Conservation (phyloP, 2,329 filamentous ascomycete species). For the Neonectria magnoliae region DNA sequence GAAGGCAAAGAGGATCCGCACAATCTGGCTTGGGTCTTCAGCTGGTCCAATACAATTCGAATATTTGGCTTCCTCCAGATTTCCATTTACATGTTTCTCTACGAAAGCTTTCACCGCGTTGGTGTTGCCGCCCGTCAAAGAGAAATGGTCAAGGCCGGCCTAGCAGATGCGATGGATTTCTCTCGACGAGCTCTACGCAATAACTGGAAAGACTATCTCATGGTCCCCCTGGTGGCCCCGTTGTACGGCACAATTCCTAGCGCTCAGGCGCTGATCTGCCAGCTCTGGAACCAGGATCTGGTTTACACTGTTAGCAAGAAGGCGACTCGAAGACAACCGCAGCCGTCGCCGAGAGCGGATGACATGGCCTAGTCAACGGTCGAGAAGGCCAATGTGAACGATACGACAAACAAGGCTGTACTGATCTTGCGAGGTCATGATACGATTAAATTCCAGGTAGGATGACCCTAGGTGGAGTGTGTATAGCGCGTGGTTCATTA, state of each 20-base stretch:
- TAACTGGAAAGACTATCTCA: constrained; percentile 70
- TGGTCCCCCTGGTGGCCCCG: constrained; percentile 74
- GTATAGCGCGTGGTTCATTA: constrained; percentile 5
- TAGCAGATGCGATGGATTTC: constrained; percentile 73
- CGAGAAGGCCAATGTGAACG: not conserved
- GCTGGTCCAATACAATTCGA: constrained; percentile 67
- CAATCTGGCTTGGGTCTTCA: constrained; percentile 67
- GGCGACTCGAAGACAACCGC: constrained; percentile 62
- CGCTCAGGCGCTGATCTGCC: constrained; percentile 73
- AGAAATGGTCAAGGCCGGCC: constrained; percentile 73
- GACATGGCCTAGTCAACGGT: constrained; percentile 54
- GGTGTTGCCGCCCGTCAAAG: constrained; percentile 68
- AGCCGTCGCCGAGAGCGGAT: constrained; percentile 53
- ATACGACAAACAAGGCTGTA: not conserved
- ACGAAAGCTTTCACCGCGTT: constrained; percentile 73
- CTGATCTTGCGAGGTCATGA: not conserved
- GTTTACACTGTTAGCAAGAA: constrained; percentile 80
- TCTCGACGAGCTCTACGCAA: constrained; percentile 65
- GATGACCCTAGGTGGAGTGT: not conserved
- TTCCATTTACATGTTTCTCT: constrained; percentile 71
- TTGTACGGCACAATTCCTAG: constrained; percentile 75
- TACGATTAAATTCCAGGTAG: constrained; percentile 1
- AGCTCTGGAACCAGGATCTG: constrained; percentile 75
- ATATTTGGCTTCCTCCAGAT: constrained; percentile 71
- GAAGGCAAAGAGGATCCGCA: constrained; percentile 62